Evolutionary conservation across 768 basidiomycete species (phyloP).

Genomic region (Pisolithus orientalis): DNA sequence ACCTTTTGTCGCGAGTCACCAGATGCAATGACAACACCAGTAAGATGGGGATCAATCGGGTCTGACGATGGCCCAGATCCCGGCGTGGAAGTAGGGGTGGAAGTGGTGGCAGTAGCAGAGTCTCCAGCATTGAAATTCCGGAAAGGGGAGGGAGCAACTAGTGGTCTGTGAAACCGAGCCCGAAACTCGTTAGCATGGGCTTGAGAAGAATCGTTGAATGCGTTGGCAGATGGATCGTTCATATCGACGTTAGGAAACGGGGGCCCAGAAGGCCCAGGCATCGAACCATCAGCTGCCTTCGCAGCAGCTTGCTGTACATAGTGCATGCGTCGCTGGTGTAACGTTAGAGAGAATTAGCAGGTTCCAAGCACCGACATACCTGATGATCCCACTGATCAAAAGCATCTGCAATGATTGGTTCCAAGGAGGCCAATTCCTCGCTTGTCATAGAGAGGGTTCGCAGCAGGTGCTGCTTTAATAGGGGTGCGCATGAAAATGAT

Average conservation of each 20-base stretch:
- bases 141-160: conserved; percentile 59
- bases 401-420: conserved; percentile 75
- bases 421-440: conserved; percentile 72
- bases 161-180: conserved; percentile 56
- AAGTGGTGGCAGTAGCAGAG: conserved; percentile 25
- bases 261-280: conserved; percentile 20
- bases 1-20: conserved; percentile 22
- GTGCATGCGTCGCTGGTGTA: conserved; percentile 40
- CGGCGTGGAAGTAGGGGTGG: conserved; percentile 30
- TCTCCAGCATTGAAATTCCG: conserved; percentile 25
- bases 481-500: conserved; percentile 67
- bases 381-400: conserved; percentile 86
- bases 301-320: conserved; percentile 33
- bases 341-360: background rate
- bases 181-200: conserved; percentile 49
- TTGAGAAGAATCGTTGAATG: conserved; percentile 24
- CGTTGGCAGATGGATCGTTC: conserved; percentile 24
- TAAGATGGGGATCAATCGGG: conserved; percentile 28
- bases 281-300: conserved; percentile 24
- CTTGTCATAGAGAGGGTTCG: conserved; percentile 68
- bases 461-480: conserved; percentile 69
- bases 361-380: conserved; percentile 34
- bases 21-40: conserved; percentile 16
- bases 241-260: conserved; percentile 28
- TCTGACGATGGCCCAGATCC: conserved; percentile 28